Base-by-base conservation (phyloP, 495 filamentous ascomycete genomes). In the Lasiosphaeria miniovina region DNA sequence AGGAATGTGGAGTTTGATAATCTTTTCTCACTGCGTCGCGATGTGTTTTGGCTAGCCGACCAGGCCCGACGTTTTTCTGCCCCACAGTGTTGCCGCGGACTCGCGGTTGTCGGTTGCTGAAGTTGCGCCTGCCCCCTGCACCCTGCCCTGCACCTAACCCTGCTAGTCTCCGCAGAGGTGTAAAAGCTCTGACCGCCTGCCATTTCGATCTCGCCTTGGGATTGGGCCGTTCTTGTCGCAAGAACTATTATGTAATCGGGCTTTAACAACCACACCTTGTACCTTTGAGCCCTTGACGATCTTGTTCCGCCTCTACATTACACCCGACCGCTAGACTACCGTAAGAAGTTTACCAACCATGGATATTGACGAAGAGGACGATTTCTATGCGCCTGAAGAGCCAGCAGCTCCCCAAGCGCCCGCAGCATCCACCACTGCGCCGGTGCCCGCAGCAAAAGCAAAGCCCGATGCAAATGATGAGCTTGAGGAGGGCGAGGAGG, bases 321-420 rank as follows among this genome's bases (percentile, higher is more conserved):
- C 12, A 11, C 8, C 12, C 43, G 5, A 46, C 15, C 43, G 15
- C 12, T 5, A 46, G 12, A 14, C 12, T 46, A 46, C 43, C 35
- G 10, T 48, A 2, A 24, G 17, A n/a, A 36, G 17, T 15, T 46
- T 8, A 17, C 34, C 15, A 58, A 75, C 52, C 49, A 88, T 88
- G 85, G 86, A 89, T 71, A 76, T 83, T 34, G 86, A 88, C 66
- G 86, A 88, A 58, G 86, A 89, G 48, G 86, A 88, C 59, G 86
- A 89, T 63, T 84, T 89, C 65, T 89, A 89, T 68, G 80, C 78
- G 46, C 76, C 78, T 0, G 77, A 81, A 11, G 81, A 81, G 68
- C 68, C 73, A 0, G 66, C 70, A 45, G 54, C 58, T 9, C 58
- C 69, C 0, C 61, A 71, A 1, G 65, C 76, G 9, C 48, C 63